Percentiles rank a stretch among this genome's conserved stretches.
Conservation (phyloP, 2,329 filamentous ascomycete genomes). For the Ophiostoma perfectum region DNA sequence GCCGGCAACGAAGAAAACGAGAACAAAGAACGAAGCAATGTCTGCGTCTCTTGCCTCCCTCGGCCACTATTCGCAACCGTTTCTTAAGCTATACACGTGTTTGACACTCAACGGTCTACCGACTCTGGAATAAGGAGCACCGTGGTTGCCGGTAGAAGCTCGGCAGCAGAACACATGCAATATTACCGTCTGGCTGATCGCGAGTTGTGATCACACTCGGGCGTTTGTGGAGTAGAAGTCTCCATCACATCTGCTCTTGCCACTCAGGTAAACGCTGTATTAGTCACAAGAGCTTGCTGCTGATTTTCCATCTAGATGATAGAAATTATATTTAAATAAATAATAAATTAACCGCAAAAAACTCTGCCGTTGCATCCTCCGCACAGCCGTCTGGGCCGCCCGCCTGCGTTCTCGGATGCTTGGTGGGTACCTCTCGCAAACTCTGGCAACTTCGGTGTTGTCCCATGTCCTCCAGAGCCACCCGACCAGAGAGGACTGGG, state of each 20-base stretch:
- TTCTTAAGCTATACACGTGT: neutral
- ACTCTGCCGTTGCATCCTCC: neutral
- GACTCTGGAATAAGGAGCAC: neutral
- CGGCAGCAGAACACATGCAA: no score
- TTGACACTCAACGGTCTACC: neutral
- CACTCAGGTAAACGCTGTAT: no score
- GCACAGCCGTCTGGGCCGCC: neutral
- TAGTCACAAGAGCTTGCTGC: no score
- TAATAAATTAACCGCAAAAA: neutral
- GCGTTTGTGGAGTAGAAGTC: no score
- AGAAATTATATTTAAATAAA: no score
- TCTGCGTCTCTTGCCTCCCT: neutral
- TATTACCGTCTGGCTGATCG: no score
- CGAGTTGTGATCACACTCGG: no score
- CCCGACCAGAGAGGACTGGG: neutral
- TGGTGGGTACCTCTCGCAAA: neutral
- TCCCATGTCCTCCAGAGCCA: neutral
- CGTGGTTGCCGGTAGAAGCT: no score
- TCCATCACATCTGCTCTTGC: no score
- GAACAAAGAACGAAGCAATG: neutral
- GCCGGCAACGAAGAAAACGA: neutral
- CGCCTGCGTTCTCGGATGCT: neutral
- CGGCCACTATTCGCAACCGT: neutral
- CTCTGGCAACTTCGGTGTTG: neutral
- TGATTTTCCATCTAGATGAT: no score